Percentiles rank a stretch among this genome's conserved stretches.
Evolutionary conservation across 176 grass and related monocot species (phyloP).

Genomic region (Panicum miliaceum): DNA sequence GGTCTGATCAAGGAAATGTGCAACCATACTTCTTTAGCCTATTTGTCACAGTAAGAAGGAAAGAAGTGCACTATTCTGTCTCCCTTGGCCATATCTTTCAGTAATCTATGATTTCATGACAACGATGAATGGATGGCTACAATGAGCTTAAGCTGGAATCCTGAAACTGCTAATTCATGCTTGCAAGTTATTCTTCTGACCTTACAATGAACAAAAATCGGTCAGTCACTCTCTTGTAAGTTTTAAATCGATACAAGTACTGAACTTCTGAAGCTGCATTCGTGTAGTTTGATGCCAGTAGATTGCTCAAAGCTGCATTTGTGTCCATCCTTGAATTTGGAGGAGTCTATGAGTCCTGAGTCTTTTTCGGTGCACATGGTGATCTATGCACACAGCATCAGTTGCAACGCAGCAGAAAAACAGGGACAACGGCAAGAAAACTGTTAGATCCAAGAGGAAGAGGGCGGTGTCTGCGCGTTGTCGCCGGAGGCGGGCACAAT

Average conservation of each 20-base stretch:
- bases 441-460: background rate
- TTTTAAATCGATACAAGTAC: background rate
- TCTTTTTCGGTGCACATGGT: background rate
- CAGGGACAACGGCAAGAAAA: background rate
- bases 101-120: background rate
- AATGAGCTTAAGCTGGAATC: background rate
- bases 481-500: slow-evolving; percentile 44
- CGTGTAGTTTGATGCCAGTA: background rate
- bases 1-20: background rate
- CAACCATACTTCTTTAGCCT: background rate
- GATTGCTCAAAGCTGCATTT: background rate
- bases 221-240: background rate
- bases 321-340: background rate
- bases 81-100: background rate
- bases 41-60: background rate
- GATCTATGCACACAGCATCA: background rate
- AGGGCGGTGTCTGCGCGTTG: background rate
- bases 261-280: background rate
- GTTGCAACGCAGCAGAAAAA: background rate
- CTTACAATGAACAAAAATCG: background rate
- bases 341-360: background rate
- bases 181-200: background rate
- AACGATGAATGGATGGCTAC: background rate
- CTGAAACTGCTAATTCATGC: background rate
- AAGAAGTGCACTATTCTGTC: background rate